Percentiles rank a stretch among this genome's conserved stretches.
phyloP scores from a whole-genome alignment of 1,284 basidiomycete species.

The Puccinia coronata region DNA sequence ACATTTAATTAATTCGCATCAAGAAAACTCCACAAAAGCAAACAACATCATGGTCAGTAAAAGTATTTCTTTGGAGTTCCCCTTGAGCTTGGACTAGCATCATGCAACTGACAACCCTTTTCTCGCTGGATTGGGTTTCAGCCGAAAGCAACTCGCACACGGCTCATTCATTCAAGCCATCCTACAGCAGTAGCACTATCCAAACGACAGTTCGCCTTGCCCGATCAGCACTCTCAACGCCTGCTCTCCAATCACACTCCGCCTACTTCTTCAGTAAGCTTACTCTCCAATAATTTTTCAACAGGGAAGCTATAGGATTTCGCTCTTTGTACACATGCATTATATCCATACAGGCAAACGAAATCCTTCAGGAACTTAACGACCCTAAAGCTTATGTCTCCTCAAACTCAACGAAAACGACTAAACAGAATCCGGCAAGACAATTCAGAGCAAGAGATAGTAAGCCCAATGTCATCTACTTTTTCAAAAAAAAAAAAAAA shows the following conservation, averaged over 20 bases:
- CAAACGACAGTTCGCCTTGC: slow-evolving; percentile 32
- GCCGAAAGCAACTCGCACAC: slow-evolving; percentile 10
- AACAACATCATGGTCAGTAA: background rate
- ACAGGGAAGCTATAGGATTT: too few relatives aligned
- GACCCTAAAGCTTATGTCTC: slow-evolving; percentile 8
- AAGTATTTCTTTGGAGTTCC: too few relatives aligned
- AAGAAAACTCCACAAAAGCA: background rate
- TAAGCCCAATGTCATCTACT: background rate
- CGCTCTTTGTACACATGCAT: too few relatives aligned
- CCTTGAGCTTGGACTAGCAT: too few relatives aligned
- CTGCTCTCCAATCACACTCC: background rate
- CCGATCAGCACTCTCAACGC: slow-evolving; percentile 24
- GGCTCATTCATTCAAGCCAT: background rate
- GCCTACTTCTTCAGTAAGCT: slow-evolving; percentile 12
- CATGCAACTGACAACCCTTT: background rate
- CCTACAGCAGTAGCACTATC: background rate
- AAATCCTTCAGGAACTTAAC: slow-evolving; percentile 9
- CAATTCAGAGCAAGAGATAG: background rate
- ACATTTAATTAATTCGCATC: too few relatives aligned
- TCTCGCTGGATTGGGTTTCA: too few relatives aligned
- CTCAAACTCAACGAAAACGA: slow-evolving; percentile 6
- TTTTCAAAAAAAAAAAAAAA: too few relatives aligned
- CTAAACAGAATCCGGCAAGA: background rate
- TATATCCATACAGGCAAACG: slow-evolving; percentile 22
- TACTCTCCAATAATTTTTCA: background rate